Conservation (phyloP, 345 rosid genomes). For the Moringa oleifera region DNA sequence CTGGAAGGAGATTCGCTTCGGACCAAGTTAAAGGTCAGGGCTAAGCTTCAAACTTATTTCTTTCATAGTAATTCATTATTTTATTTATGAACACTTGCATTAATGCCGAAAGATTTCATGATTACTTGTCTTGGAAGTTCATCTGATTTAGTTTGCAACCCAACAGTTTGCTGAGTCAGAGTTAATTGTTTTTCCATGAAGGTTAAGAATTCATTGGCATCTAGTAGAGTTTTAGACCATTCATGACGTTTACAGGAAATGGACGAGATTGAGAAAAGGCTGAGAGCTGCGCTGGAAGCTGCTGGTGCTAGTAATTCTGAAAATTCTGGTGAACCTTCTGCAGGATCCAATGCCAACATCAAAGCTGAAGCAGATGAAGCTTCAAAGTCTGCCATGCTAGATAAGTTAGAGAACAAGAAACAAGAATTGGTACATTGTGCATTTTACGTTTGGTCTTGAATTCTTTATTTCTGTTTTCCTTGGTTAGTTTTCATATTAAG, state of each 20-base stretch:
- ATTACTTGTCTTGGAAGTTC: neutral
- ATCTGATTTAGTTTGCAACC: neutral
- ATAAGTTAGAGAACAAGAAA: slow-evolving; percentile 71
- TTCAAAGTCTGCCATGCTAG: slow-evolving; percentile 34
- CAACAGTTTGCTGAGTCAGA: neutral
- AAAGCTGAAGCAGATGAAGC: slow-evolving; percentile 44
- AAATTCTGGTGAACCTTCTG: slow-evolving; percentile 25
- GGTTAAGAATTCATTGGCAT: neutral
- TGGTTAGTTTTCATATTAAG: slow-evolving; percentile 1
- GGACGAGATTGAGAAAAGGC: slow-evolving; percentile 45
- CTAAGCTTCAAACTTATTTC: slow-evolving; percentile 1
- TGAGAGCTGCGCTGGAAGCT: slow-evolving; percentile 34
- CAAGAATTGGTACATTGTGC: slow-evolving; percentile 53
- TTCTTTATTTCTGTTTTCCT: slow-evolving; percentile 2
- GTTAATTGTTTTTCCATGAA: neutral
- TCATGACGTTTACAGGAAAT: slow-evolving; percentile 49
- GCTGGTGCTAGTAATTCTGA: slow-evolving; percentile 16
- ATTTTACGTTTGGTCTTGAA: slow-evolving; percentile 7
- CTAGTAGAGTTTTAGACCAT: neutral
- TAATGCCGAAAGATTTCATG: neutral
- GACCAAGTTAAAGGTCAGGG: slow-evolving; percentile 57
- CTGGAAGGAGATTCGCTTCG: slow-evolving; percentile 57
- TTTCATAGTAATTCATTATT: neutral
- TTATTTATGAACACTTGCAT: neutral
- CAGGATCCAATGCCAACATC: slow-evolving; percentile 20